phyloP scores from a whole-genome alignment of 2,329 filamentous ascomycete species.

The Claviceps maximensis region DNA sequence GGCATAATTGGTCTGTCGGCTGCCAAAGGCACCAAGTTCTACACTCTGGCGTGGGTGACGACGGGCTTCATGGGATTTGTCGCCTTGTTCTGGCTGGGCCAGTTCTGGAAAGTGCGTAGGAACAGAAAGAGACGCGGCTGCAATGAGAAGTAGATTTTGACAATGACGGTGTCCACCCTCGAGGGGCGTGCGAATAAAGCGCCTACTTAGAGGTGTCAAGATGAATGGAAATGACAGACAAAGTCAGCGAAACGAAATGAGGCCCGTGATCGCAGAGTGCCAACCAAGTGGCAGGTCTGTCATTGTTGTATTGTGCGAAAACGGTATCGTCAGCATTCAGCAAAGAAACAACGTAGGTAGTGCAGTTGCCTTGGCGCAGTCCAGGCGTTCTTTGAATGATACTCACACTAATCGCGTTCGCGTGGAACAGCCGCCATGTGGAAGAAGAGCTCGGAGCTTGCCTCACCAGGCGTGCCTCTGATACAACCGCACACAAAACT shows the following conservation, averaged over 20 bases:
- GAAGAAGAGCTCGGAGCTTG: too few relatives aligned
- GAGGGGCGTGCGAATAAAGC: background rate
- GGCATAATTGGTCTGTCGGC: conserved; percentile 32
- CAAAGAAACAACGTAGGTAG: too few relatives aligned
- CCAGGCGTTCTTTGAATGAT: too few relatives aligned
- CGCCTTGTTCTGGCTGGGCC: conserved; percentile 27
- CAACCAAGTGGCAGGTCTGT: too few relatives aligned
- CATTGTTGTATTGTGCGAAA: too few relatives aligned
- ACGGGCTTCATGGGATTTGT: conserved; percentile 29
- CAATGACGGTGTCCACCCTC: background rate
- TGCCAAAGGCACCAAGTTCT: conserved; percentile 28
- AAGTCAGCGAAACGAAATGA: background rate
- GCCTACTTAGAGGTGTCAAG: background rate
- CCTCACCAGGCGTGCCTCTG: too few relatives aligned
- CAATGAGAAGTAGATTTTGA: background rate
- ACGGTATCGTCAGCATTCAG: too few relatives aligned
- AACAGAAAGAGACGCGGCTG: conserved; percentile 9
- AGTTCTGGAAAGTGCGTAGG: conserved; percentile 18
- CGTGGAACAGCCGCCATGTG: too few relatives aligned
- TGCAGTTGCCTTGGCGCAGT: too few relatives aligned
- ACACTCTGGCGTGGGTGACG: conserved; percentile 33
- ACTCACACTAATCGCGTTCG: too few relatives aligned
- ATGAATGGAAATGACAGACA: background rate
- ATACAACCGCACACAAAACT: too few relatives aligned
- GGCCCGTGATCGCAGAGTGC: too few relatives aligned